phyloP scores from a whole-genome alignment of 192 early-diverging fungal species.

The Backusella sp. region DNA sequence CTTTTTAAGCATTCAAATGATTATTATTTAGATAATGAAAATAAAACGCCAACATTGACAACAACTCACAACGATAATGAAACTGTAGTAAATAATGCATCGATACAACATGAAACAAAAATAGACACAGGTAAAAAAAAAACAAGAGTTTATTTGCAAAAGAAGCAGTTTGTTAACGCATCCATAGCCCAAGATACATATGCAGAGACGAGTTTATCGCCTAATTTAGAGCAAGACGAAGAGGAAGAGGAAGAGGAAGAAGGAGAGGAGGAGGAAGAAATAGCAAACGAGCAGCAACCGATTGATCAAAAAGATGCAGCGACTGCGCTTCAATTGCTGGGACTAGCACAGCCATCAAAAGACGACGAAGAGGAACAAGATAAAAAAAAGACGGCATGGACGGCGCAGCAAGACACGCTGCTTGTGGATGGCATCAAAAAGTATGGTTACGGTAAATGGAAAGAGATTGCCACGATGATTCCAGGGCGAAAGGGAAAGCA shows the following conservation, averaged over 20 bases:
- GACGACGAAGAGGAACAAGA: conserved; percentile 12
- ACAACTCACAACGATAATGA: neutral
- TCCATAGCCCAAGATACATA: neutral
- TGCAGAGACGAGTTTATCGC: neutral
- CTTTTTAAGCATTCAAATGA: neutral
- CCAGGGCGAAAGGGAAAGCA: conserved; percentile 36
- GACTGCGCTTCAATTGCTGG: conserved; percentile 24
- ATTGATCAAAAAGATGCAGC: conserved; percentile 14
- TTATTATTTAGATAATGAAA: neutral
- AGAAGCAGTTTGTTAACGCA: too few relatives aligned
- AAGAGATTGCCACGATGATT: conserved; percentile 27
- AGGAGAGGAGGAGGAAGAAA: neutral
- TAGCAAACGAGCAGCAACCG: neutral
- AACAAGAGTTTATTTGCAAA: too few relatives aligned
- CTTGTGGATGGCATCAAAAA: conserved; percentile 29
- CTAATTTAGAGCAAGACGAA: neutral
- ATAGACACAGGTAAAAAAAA: neutral
- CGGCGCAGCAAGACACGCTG: conserved; percentile 28
- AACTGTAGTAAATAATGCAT: neutral
- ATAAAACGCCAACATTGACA: neutral
- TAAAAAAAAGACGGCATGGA: conserved; percentile 27
- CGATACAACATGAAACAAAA: neutral
- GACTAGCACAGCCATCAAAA: conserved; percentile 6
- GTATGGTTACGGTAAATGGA: conserved; percentile 34
- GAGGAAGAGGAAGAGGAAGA: too few relatives aligned